Conservation (phyloP, 495 filamentous ascomycete species). For the Penicillium soppii region DNA sequence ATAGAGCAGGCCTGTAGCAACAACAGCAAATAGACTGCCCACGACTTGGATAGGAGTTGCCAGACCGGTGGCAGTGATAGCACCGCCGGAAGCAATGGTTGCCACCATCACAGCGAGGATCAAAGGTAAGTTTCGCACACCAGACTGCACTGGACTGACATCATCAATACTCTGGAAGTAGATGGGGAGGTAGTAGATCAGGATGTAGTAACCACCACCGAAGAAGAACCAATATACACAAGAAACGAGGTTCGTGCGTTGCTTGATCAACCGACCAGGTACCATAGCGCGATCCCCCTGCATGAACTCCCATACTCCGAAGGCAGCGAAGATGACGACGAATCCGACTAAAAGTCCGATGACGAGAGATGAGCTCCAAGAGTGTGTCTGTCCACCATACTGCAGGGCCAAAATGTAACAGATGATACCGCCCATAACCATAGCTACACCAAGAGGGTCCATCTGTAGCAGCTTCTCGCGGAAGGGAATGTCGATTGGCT, state of each 20-base stretch:
- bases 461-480: conserved; percentile 33
- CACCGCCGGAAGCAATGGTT: conserved; percentile 52
- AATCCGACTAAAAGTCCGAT: background rate
- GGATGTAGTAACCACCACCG: background rate
- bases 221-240: background rate
- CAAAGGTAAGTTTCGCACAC: background rate
- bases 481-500: conserved; percentile 16
- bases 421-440: conserved; percentile 28
- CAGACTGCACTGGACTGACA: background rate
- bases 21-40: conserved; percentile 46
- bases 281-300: background rate
- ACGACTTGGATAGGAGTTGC: conserved; percentile 55
- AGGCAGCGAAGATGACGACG: background rate
- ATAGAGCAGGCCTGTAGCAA: conserved; percentile 63
- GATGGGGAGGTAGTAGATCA: background rate
- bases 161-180: background rate
- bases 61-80: conserved; percentile 50
- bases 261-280: background rate
- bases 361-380: too few relatives aligned
- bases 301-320: background rate
- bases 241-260: too few relatives aligned
- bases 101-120: background rate
- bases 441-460: conserved; percentile 28
- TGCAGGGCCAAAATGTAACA: conserved; percentile 41
- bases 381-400: conserved; percentile 63